phyloP scores from a whole-genome alignment of 208 protist species.

The Leptomonas seymouri region DNA sequence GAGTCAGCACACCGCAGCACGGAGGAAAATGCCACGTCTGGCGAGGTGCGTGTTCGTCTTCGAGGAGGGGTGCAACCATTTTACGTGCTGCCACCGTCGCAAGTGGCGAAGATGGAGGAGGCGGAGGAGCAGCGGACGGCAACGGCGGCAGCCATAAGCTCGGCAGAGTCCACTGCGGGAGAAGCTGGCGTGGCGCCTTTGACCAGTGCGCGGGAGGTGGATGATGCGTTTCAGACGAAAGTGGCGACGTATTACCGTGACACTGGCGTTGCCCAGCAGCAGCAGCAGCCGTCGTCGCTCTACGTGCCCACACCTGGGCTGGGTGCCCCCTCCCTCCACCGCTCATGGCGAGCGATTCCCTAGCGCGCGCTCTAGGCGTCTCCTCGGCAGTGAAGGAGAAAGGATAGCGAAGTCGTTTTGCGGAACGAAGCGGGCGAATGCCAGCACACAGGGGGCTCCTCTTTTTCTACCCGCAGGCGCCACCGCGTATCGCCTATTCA shows the following conservation, averaged over 20 bases:
- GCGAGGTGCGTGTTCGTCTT: constrained; percentile 18
- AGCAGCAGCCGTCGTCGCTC: neutral
- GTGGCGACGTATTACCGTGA: neutral
- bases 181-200: neutral
- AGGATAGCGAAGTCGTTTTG: neutral
- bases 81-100: constrained; percentile 18
- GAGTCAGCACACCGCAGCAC: neutral
- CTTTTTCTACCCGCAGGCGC: too few relatives aligned
- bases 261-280: neutral
- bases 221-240: constrained; percentile 2
- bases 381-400: neutral
- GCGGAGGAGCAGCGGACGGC: neutral
- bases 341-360: constrained; percentile 19
- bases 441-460: too few relatives aligned
- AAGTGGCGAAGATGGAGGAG: constrained; percentile 6
- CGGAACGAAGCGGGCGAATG: too few relatives aligned
- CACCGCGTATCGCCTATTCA: too few relatives aligned
- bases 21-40: neutral
- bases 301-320: constrained; percentile 32
- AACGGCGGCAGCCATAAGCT: neutral
- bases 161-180: neutral
- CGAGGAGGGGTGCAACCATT: constrained; percentile 7
- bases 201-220: neutral
- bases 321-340: neutral
- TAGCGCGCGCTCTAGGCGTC: neutral